Percentiles rank a stretch among this genome's conserved stretches.
Evolutionary conservation across 2,329 filamentous ascomycete genomes (phyloP).

Genomic region (Pseudocercospora macadamiae): DNA sequence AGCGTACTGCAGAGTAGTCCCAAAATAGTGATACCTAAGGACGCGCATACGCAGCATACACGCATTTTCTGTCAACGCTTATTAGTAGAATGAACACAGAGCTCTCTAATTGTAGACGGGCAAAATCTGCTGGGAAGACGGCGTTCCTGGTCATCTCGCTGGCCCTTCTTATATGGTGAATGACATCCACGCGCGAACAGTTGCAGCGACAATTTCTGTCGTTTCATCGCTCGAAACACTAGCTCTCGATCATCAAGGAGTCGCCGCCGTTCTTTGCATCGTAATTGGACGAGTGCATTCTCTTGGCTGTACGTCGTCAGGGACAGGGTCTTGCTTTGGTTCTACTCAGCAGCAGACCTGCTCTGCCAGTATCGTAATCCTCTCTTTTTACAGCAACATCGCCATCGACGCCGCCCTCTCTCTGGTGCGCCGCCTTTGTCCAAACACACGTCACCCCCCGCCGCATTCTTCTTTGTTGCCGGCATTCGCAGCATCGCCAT

Average conservation of each 20-base stretch:
- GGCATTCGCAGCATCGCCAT: slow-evolving; percentile 4
- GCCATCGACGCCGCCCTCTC: background rate
- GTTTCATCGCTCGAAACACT: slow-evolving; percentile 11
- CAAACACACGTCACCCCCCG: background rate
- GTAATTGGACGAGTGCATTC: background rate
- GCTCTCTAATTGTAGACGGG: background rate
- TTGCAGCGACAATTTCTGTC: background rate
- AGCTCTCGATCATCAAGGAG: slow-evolving; percentile 9
- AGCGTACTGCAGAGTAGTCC: background rate
- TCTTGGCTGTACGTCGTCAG: slow-evolving; percentile 3
- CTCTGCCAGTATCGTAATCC: background rate
- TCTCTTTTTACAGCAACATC: slow-evolving; percentile 1
- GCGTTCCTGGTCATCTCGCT: background rate
- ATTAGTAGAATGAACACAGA: too few relatives aligned
- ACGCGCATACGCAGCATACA: background rate
- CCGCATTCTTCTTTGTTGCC: slow-evolving; percentile 12
- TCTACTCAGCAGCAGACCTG: background rate
- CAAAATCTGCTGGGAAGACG: background rate
- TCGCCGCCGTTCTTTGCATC: background rate
- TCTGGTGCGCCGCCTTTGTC: slow-evolving; percentile 4
- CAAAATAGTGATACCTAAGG: background rate
- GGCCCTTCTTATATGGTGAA: background rate
- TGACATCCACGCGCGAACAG: background rate
- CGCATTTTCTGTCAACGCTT: too few relatives aligned
- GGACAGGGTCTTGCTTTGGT: background rate